Evolutionary conservation across 768 basidiomycete species (phyloP).

Genomic region (Naganishia kalamii): DNA sequence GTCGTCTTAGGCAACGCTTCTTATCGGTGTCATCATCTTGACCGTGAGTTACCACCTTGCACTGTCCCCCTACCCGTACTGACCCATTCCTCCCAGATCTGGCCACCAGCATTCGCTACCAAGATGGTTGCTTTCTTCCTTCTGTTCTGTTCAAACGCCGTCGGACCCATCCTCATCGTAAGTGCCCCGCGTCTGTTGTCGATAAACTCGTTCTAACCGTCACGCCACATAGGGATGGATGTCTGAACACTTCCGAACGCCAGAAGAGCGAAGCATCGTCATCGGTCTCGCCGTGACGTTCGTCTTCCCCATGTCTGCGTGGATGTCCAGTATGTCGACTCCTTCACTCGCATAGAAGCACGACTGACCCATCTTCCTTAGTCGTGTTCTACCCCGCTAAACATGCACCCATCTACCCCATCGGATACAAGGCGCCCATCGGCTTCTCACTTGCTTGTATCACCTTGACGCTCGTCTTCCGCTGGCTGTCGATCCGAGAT

Average conservation of each 20-base stretch:
- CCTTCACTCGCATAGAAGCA: neutral
- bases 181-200: neutral
- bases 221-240: slow-evolving; percentile 26
- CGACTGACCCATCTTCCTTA: neutral
- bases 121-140: slow-evolving; percentile 33
- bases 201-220: neutral
- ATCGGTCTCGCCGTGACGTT: slow-evolving; percentile 28
- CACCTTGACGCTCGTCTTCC: slow-evolving; percentile 20
- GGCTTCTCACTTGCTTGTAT: slow-evolving; percentile 24
- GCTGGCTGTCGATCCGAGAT: slow-evolving; percentile 6
- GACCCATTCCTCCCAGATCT: slow-evolving; percentile 18
- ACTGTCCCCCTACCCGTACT: neutral
- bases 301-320: slow-evolving; percentile 25
- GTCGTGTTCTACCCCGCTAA: slow-evolving; percentile 35
- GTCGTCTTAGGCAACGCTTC: slow-evolving; percentile 1
- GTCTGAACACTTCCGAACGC: slow-evolving; percentile 27
- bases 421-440: slow-evolving; percentile 34
- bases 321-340: slow-evolving; percentile 19
- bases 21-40: slow-evolving; percentile 24
- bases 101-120: slow-evolving; percentile 26
- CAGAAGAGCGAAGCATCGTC: slow-evolving; percentile 27
- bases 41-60: neutral
- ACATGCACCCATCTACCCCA: slow-evolving; percentile 32
- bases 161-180: slow-evolving; percentile 28
- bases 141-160: slow-evolving; percentile 30